These are phyloP conservation scores for Galeopsis tetrahit DNA, from an alignment of 257 asterid species.

Conservation along the genomic window DNA sequence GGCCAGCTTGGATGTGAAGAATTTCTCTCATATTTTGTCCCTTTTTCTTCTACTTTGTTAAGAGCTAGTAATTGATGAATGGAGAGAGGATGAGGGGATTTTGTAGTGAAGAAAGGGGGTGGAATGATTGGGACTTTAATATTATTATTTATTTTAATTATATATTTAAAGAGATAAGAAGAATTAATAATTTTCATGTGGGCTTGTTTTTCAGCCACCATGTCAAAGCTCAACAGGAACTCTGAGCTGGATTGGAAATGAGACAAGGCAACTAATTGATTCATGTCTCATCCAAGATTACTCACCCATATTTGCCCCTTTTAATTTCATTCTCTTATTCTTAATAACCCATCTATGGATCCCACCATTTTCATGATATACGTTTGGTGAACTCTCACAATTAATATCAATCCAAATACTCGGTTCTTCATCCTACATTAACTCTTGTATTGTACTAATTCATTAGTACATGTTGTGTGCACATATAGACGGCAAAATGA, in stretches of 20 bases:
- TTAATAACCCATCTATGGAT: constrained; percentile 21
- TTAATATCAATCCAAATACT: neutral
- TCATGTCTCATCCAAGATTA: constrained; percentile 21
- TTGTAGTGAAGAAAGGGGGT: constrained; percentile 40
- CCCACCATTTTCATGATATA: constrained; percentile 31
- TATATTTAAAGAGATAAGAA: constrained; percentile 27
- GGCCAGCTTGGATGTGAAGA: constrained; percentile 78
- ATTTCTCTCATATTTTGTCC: constrained; percentile 57
- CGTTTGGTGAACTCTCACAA: constrained; percentile 6
- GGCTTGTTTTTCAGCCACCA: constrained; percentile 53
- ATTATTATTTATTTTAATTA: constrained; percentile 13
- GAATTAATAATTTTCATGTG: constrained; percentile 51
- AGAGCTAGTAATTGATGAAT: neutral
- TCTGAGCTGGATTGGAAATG: constrained; percentile 60
- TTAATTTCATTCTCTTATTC: neutral
- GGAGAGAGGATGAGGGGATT: constrained; percentile 27
- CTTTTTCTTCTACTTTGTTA: neutral
- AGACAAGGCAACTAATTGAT: constrained; percentile 51
- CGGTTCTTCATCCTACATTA: neutral
- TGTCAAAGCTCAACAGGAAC: constrained; percentile 54
- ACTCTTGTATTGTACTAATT: neutral
- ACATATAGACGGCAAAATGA: too few relatives aligned
- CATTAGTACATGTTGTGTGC: neutral
- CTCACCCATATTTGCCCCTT: constrained; percentile 8
- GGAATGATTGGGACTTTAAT: constrained; percentile 55